Conservation (phyloP, 2,329 filamentous ascomycete genomes). For the Hymenoscyphus occultus region DNA sequence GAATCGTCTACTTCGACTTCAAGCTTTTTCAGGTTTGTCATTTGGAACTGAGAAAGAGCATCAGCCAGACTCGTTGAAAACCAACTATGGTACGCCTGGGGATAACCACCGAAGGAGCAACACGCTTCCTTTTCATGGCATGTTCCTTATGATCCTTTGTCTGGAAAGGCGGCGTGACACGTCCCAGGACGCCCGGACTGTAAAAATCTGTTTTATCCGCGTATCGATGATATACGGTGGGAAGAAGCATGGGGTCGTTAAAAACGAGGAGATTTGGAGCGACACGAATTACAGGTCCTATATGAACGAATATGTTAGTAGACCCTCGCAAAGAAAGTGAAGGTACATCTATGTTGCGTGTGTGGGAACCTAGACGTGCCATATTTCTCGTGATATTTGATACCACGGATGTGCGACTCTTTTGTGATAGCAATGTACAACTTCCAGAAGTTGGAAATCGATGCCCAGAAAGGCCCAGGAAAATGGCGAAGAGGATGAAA, state of each 20-base stretch:
- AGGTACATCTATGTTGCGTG: neutral
- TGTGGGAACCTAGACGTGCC: neutral
- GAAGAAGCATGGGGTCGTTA: neutral
- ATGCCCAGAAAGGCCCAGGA: neutral
- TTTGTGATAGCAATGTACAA: neutral
- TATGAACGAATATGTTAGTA: neutral
- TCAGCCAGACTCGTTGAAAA: neutral
- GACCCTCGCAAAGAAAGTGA: neutral
- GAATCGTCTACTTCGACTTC: neutral
- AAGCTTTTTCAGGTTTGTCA: neutral
- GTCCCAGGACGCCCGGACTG: neutral
- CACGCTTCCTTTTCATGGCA: neutral
- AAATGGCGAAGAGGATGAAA: neutral
- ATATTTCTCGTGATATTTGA: neutral
- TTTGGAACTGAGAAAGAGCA: neutral
- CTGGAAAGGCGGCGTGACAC: neutral
- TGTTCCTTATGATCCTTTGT: neutral
- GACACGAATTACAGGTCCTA: neutral
- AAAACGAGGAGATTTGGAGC: neutral
- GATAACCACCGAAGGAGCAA: neutral
- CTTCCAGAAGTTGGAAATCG: neutral
- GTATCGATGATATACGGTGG: neutral
- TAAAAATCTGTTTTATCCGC: conserved; percentile 1
- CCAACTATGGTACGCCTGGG: neutral
- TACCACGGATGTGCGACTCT: neutral